Conservation (phyloP, 139 green algal genomes). For the Chlamydomonas urium region DNA sequence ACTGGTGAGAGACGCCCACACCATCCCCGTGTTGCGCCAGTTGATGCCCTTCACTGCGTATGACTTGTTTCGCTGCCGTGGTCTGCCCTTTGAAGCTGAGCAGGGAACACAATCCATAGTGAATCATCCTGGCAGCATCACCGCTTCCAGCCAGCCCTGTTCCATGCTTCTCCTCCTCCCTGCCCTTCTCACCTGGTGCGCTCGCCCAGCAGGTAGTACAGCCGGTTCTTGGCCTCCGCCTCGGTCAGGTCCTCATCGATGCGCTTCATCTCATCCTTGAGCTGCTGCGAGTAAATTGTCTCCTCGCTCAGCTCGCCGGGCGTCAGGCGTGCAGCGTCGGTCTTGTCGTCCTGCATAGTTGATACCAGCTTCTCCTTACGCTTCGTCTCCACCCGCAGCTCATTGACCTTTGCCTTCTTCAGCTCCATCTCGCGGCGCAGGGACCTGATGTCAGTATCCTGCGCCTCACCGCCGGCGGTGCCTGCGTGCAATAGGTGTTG, state of each 20-base stretch:
- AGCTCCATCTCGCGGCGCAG: conserved; percentile 70
- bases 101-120: too few relatives aligned
- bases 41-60: too few relatives aligned
- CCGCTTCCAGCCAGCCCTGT: too few relatives aligned
- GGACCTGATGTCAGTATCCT: conserved; percentile 69
- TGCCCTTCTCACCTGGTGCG: conserved; percentile 57
- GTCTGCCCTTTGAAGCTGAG: too few relatives aligned
- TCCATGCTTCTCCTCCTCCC: too few relatives aligned
- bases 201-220: conserved; percentile 78
- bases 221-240: conserved; percentile 77
- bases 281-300: conserved; percentile 48
- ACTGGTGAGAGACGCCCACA: too few relatives aligned
- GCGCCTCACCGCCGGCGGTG: conserved; percentile 72
- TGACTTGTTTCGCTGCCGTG: too few relatives aligned
- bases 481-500: too few relatives aligned
- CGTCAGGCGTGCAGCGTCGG: conserved; percentile 30
- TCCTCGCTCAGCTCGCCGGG: conserved; percentile 40
- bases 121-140: too few relatives aligned
- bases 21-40: too few relatives aligned
- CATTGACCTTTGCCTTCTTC: conserved; percentile 81
- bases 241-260: conserved; percentile 64
- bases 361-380: conserved; percentile 22
- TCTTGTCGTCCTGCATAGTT: conserved; percentile 47
- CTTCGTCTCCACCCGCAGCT: conserved; percentile 52
- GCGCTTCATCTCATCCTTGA: conserved; percentile 58